A percentile compares a stretch with the other conserved stretches of the same genome.
phyloP scores from a whole-genome alignment of 108 stramenopile species.

The Pseudonitzschia delicatissima region DNA sequence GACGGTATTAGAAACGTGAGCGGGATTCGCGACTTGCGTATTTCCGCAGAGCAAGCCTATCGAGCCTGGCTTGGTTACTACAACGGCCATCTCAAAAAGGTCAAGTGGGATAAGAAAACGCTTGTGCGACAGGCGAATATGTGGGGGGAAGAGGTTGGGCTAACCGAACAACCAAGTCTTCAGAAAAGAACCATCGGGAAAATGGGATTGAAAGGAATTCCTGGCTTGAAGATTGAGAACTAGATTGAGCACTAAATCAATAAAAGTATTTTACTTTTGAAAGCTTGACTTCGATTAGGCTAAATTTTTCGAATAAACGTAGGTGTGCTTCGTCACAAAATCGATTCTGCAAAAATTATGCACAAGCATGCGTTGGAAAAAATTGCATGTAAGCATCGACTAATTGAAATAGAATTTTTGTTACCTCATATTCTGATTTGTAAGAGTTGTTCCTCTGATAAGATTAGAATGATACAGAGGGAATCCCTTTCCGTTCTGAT shows the following conservation, averaged over 20 bases:
- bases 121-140: conserved; percentile 58
- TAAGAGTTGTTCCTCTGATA: background rate
- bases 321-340: too few species aligned
- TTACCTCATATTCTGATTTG: background rate
- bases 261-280: too few species aligned
- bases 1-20: conserved; percentile 8
- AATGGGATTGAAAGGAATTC: conserved; percentile 82
- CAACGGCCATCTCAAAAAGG: conserved; percentile 60
- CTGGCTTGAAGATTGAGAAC: conserved; percentile 49
- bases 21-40: conserved; percentile 13
- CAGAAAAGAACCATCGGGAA: conserved; percentile 81
- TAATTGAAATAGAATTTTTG: background rate
- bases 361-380: background rate
- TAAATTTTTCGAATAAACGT: too few species aligned
- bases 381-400: too few species aligned
- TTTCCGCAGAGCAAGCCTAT: conserved; percentile 48
- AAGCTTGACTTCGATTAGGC: too few species aligned
- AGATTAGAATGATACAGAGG: too few species aligned
- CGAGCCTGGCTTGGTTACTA: conserved; percentile 87
- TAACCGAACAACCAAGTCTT: conserved; percentile 58
- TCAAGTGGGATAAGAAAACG: conserved; percentile 41
- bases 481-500: too few species aligned
- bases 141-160: conserved; percentile 44
- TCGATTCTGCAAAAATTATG: too few species aligned
- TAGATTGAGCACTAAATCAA: too few species aligned